phyloP scores from a whole-genome alignment of 306 rosid species.

The Fragaria vesca region DNA sequence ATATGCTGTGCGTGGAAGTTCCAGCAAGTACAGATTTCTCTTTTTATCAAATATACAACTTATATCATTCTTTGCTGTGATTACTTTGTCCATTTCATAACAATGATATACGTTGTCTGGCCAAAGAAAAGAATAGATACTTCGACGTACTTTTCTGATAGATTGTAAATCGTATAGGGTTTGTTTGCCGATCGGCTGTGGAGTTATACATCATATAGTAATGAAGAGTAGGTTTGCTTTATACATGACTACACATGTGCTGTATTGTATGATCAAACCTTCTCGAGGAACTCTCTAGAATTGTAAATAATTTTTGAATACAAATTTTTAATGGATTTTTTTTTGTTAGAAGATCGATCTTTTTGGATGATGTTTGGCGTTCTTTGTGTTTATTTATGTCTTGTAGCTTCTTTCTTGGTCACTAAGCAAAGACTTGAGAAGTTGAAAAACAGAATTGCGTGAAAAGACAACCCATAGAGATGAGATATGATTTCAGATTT shows the following conservation, averaged over 20 bases:
- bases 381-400: background rate
- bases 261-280: slow-evolving; percentile 17
- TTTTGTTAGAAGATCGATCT: no score
- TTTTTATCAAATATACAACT: slow-evolving; percentile 13
- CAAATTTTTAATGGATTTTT: background rate
- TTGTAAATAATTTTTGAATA: background rate
- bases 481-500: no score
- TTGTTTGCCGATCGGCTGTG: slow-evolving; percentile 5
- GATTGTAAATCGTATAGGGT: slow-evolving; percentile 23
- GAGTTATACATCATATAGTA: background rate
- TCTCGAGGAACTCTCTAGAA: background rate
- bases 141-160: slow-evolving; percentile 14
- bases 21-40: slow-evolving; percentile 24
- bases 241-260: slow-evolving; percentile 5
- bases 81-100: background rate
- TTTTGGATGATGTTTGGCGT: background rate
- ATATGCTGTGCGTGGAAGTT: slow-evolving; percentile 13
- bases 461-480: no score
- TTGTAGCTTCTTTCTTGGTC: background rate
- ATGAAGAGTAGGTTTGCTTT: slow-evolving; percentile 10
- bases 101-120: slow-evolving; percentile 3
- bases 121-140: background rate
- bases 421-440: no score
- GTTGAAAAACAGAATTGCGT: no score
- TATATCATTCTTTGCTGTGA: slow-evolving; percentile 25